Conservation (phyloP, 805 yeast genomes). For the Metschnikowia proteae region DNA sequence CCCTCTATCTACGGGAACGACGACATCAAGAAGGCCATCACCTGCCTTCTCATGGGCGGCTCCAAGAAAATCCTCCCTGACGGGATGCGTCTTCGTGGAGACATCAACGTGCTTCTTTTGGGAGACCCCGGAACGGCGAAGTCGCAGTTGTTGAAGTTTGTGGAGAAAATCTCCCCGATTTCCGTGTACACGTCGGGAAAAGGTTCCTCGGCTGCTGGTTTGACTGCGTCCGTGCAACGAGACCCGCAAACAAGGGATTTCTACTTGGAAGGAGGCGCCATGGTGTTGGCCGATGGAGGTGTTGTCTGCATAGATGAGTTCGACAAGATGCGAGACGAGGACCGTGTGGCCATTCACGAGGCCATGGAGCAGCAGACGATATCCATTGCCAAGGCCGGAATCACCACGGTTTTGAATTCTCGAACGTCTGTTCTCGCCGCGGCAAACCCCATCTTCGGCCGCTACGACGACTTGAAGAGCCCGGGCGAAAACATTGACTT, state of each 20-base stretch:
- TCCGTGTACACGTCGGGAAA: constrained; percentile 97
- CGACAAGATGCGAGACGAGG: constrained; percentile 99
- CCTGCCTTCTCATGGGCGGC: constrained; percentile 92
- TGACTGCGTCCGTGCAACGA: constrained; percentile 95
- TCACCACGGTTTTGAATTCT: constrained; percentile 92
- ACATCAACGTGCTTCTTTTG: constrained; percentile 82
- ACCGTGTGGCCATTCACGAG: constrained; percentile 97
- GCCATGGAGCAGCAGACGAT: constrained; percentile 99
- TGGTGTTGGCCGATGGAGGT: constrained; percentile 99
- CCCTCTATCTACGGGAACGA: constrained; percentile 94
- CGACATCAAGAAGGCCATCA: constrained; percentile 90
- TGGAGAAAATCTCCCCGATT: constrained; percentile 90
- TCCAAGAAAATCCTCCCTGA: constrained; percentile 89
- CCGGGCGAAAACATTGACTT: constrained; percentile 98
- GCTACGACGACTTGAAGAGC: constrained; percentile 92
- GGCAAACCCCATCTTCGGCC: constrained; percentile 95
- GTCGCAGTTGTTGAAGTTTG: constrained; percentile 91
- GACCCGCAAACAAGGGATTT: constrained; percentile 86
- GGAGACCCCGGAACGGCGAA: constrained; percentile 99
- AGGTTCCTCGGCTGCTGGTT: constrained; percentile 99
- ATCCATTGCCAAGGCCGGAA: constrained; percentile 98
- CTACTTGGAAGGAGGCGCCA: constrained; percentile 98
- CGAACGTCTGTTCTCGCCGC: constrained; percentile 97
- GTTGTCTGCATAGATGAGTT: constrained; percentile 99
- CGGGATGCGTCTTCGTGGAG: constrained; percentile 96